phyloP scores from a whole-genome alignment of 192 early-diverging fungal genomes.

The Phycomyces blakesleeanus region DNA sequence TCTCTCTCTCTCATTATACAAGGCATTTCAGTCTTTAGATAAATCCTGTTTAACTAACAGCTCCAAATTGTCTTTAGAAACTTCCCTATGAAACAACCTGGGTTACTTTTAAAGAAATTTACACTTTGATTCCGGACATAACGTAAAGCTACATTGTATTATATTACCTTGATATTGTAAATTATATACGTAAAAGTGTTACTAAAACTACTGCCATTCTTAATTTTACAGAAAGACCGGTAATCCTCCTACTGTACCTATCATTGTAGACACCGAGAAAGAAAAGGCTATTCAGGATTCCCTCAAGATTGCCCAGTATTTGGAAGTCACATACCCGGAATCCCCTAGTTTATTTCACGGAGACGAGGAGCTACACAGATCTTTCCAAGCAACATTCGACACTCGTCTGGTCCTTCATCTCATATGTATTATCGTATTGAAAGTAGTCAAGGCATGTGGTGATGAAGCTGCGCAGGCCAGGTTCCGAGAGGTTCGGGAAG shows the following conservation, averaged over 20 bases:
- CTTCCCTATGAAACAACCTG: constrained; percentile 20
- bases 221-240: constrained; percentile 12
- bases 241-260: constrained; percentile 39
- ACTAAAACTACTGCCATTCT: too few relatives aligned
- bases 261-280: constrained; percentile 25
- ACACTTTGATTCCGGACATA: background rate
- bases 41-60: too few relatives aligned
- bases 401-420: constrained; percentile 24
- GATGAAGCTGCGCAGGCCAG: constrained; percentile 25
- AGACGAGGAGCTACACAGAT: constrained; percentile 35
- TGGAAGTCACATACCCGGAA: constrained; percentile 54
- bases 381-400: constrained; percentile 39
- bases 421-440: constrained; percentile 28
- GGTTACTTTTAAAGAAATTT: constrained; percentile 19
- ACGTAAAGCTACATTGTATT: constrained; percentile 12
- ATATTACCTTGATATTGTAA: too few relatives aligned
- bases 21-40: too few relatives aligned
- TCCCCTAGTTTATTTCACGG: constrained; percentile 41
- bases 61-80: constrained; percentile 2
- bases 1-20: too few relatives aligned
- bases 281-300: constrained; percentile 41
- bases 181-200: too few relatives aligned
- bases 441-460: constrained; percentile 24
- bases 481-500: constrained; percentile 39
- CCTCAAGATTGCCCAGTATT: constrained; percentile 51